Percentiles rank a stretch among this genome's conserved stretches.
These are phyloP conservation scores for Nadsonia commutata DNA, from an alignment of 1,139 yeast species.

Conservation along the genomic window DNA sequence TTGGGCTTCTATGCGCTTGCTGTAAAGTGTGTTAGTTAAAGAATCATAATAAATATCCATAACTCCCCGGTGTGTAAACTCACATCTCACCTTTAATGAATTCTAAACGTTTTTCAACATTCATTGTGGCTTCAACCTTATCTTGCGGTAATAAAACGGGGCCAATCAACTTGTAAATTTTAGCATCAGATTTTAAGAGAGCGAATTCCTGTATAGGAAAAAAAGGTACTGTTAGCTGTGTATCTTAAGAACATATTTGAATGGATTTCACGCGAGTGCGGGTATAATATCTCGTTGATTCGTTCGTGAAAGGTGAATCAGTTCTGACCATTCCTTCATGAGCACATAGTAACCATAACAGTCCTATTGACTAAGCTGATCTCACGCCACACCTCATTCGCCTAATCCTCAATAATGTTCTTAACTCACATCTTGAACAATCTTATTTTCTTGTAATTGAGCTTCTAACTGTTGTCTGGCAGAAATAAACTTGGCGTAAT, in stretches of 20 bases:
- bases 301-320: no score
- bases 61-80: conserved; percentile 12
- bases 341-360: no score
- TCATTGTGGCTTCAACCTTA: conserved; percentile 59
- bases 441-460: conserved; percentile 74
- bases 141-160: conserved; percentile 88
- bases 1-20: conserved; percentile 23
- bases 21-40: no score
- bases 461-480: conserved; percentile 49
- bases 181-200: conserved; percentile 43
- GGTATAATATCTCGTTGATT: no score
- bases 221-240: no score
- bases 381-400: no score
- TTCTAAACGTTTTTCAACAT: conserved; percentile 78
- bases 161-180: conserved; percentile 79
- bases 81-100: conserved; percentile 65
- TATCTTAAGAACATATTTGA: no score
- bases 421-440: conserved; percentile 43
- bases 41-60: no score
- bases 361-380: no score
- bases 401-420: no score
- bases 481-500: conserved; percentile 10
- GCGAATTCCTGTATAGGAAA: conserved; percentile 40
- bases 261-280: no score
- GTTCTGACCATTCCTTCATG: no score